Conservation (phyloP, 345 rosid species). For the Eucalyptus erythrocorys region DNA sequence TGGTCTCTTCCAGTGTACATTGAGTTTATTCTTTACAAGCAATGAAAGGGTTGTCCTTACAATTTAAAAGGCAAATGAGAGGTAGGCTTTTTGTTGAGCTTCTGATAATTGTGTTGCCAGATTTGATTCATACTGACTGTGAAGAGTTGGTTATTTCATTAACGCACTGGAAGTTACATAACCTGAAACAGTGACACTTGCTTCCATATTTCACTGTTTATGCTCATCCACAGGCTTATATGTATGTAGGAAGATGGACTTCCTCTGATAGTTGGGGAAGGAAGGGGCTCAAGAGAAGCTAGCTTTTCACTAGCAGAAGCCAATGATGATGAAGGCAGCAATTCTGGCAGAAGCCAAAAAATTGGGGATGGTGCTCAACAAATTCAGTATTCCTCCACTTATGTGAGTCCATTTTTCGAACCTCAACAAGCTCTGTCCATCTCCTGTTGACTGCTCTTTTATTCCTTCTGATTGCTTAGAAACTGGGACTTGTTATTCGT, state of each 20-base stretch:
- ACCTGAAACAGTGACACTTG: not conserved
- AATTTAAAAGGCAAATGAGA: not conserved
- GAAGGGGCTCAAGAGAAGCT: slow-evolving; percentile 10
- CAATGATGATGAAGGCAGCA: not conserved
- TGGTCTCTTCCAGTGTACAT: not conserved
- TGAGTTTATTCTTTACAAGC: not conserved
- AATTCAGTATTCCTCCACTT: not conserved
- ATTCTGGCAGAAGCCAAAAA: not conserved
- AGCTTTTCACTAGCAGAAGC: slow-evolving; percentile 3
- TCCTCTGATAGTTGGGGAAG: slow-evolving; percentile 11
- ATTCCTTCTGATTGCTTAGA: not conserved
- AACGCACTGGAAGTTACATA: not conserved
- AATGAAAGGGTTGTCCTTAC: not conserved
- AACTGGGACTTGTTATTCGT: not conserved
- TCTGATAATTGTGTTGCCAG: not conserved
- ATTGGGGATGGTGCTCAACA: not conserved
- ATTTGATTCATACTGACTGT: not conserved
- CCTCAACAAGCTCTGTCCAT: not conserved
- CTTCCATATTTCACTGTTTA: not conserved
- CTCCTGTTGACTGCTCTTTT: not conserved
- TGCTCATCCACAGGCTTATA: not conserved
- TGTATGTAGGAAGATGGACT: slow-evolving; percentile 24
- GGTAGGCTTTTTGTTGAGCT: not conserved
- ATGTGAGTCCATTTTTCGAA: slow-evolving; percentile 12
- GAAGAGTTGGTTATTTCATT: not conserved